These are phyloP conservation scores for Obelidium mucronatum DNA, from an alignment of 192 early-diverging fungal species.

Conservation along the genomic window DNA sequence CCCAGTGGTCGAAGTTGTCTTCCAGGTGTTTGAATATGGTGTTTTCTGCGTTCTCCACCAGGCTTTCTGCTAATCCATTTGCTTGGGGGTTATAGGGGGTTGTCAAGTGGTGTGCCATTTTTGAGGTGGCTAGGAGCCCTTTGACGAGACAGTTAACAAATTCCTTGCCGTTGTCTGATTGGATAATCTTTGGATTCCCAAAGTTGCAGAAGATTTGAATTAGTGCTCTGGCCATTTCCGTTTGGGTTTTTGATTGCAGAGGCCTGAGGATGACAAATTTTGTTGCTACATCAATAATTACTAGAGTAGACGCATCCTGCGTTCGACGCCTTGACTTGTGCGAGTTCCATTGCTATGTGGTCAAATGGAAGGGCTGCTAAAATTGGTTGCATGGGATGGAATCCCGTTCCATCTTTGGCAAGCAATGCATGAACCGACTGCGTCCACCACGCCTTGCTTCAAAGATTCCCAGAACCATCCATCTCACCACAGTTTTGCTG, in stretches of 20 bases:
- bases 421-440: neutral
- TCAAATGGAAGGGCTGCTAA: conserved; percentile 1
- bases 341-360: neutral
- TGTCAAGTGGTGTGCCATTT: conserved; percentile 42
- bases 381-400: neutral
- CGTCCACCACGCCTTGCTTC: neutral
- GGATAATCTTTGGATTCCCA: conserved; percentile 40
- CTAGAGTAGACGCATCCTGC: neutral
- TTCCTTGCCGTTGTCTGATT: conserved; percentile 53
- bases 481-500: neutral
- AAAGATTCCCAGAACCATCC: neutral
- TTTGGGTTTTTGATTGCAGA: neutral
- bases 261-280: neutral
- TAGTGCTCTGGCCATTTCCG: neutral
- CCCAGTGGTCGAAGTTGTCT: conserved; percentile 37
- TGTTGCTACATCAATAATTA: neutral
- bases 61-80: conserved; percentile 54
- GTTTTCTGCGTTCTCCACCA: conserved; percentile 29
- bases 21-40: conserved; percentile 43
- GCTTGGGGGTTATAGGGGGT: conserved; percentile 52
- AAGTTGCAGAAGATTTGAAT: conserved; percentile 15
- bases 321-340: neutral
- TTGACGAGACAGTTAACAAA: conserved; percentile 48
- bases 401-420: conserved; percentile 1
- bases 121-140: conserved; percentile 4